phyloP scores from a whole-genome alignment of 2,329 filamentous ascomycete genomes.

The Macrophomina pseudophaseolina region DNA sequence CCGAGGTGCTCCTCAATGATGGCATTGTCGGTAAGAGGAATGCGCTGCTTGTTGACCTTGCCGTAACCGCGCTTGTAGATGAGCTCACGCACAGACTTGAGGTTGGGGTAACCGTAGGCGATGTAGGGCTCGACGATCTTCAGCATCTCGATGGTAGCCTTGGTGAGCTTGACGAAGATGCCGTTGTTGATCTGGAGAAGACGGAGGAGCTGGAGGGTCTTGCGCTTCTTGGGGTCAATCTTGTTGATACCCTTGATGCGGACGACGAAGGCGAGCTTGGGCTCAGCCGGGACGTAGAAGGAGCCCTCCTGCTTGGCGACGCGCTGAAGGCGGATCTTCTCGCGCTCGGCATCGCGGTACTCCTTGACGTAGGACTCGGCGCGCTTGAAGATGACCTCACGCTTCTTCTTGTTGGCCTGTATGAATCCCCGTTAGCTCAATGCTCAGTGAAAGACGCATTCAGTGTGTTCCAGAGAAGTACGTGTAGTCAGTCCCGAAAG shows the following conservation, averaged over 20 bases:
- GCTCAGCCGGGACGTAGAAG: constrained; percentile 93
- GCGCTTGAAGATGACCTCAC: constrained; percentile 98
- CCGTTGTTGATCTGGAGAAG: constrained; percentile 99
- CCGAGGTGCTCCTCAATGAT: constrained; percentile 96
- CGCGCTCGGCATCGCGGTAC: constrained; percentile 97
- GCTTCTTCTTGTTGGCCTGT: constrained; percentile 98
- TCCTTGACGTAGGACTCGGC: constrained; percentile 99
- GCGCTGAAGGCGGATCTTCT: constrained; percentile 93
- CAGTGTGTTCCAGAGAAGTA: constrained; percentile 37
- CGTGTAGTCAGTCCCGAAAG: constrained; percentile 92
- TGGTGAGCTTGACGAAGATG: constrained; percentile 96
- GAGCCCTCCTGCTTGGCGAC: constrained; percentile 89
- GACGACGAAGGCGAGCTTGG: constrained; percentile 96
- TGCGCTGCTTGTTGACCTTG: constrained; percentile 98
- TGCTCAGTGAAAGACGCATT: constrained; percentile 31
- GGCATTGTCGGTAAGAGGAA: constrained; percentile 95
- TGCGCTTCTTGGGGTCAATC: constrained; percentile 99
- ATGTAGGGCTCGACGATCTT: constrained; percentile 99
- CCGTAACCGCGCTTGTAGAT: constrained; percentile 98
- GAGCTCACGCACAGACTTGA: constrained; percentile 98
- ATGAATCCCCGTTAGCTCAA: constrained; percentile 41
- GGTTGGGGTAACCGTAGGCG: constrained; percentile 99
- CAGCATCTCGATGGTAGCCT: constrained; percentile 96
- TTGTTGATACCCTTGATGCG: constrained; percentile 99
- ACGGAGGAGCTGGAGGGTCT: constrained; percentile 99